phyloP scores from a whole-genome alignment of 192 early-diverging fungal species.

The Geranomyces michiganensis region DNA sequence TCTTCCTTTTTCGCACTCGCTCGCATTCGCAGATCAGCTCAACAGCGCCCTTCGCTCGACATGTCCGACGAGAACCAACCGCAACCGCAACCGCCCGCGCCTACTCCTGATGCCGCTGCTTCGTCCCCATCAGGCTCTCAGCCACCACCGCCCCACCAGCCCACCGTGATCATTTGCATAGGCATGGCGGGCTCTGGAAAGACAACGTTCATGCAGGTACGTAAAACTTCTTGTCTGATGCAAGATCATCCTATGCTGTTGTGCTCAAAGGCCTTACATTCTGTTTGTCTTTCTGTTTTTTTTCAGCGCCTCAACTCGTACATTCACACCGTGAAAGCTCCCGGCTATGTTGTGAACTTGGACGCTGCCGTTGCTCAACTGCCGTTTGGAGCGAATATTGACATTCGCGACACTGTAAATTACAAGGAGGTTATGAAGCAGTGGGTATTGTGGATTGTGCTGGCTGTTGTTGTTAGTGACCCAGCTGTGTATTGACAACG shows the following conservation, averaged over 20 bases:
- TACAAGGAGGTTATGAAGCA: slow-evolving; percentile 99
- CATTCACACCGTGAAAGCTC: slow-evolving; percentile 67
- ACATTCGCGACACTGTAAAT: slow-evolving; percentile 96
- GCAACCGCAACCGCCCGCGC: too few relatives aligned
- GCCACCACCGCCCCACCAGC: slow-evolving; percentile 45
- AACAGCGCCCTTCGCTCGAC: too few relatives aligned
- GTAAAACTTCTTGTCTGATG: background rate
- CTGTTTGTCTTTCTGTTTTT: background rate
- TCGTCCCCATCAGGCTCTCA: too few relatives aligned
- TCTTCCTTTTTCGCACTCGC: too few relatives aligned
- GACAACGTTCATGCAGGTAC: slow-evolving; percentile 94
- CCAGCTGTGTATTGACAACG: too few relatives aligned
- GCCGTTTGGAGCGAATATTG: slow-evolving; percentile 94
- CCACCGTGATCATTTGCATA: slow-evolving; percentile 78
- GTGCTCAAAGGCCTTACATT: background rate
- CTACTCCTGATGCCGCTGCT: too few relatives aligned
- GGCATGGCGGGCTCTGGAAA: slow-evolving; percentile 99
- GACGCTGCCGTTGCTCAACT: slow-evolving; percentile 88
- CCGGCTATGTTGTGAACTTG: slow-evolving; percentile 91
- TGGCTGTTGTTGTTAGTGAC: too few relatives aligned
- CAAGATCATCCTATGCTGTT: background rate
- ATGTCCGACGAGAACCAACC: too few relatives aligned
- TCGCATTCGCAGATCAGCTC: too few relatives aligned
- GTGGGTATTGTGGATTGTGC: slow-evolving; percentile 43
- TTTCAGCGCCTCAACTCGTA: slow-evolving; percentile 83